phyloP scores from a whole-genome alignment of 257 asterid species.

The Gynochthodes officinalis region DNA sequence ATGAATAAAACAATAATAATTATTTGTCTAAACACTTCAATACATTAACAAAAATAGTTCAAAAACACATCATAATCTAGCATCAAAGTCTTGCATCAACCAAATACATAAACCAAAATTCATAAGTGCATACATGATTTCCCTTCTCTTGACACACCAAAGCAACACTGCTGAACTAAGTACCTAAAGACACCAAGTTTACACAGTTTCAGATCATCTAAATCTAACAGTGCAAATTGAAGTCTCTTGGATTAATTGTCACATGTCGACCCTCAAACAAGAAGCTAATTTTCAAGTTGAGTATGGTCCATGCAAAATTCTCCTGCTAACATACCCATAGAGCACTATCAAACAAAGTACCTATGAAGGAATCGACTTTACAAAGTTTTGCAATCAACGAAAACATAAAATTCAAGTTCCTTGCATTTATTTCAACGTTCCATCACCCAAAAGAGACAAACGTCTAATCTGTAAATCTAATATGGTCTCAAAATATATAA shows the following conservation, averaged over 20 bases:
- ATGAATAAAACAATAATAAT: too few species aligned
- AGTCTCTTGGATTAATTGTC: neutral
- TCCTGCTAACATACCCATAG: neutral
- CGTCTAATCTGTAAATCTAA: neutral
- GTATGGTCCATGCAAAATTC: neutral
- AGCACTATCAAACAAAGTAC: neutral
- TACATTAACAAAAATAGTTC: too few species aligned
- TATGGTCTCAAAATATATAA: too few species aligned
- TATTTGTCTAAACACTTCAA: too few species aligned
- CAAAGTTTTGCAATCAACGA: neutral
- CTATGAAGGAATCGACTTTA: neutral
- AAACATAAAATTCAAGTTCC: neutral
- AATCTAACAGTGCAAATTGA: neutral
- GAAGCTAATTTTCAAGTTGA: neutral
- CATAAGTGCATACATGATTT: neutral
- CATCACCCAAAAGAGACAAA: neutral
- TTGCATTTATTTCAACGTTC: neutral
- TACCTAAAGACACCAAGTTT: neutral
- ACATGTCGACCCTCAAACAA: neutral
- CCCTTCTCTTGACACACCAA: neutral
- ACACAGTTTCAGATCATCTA: too few species aligned
- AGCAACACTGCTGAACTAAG: neutral
- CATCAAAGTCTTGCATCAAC: too few species aligned
- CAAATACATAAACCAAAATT: too few species aligned
- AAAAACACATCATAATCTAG: too few species aligned